Percentiles rank a stretch among this genome's conserved stretches.
Evolutionary conservation across 345 rosid genomes (phyloP).

Genomic region (Lagerstroemia speciosa): DNA sequence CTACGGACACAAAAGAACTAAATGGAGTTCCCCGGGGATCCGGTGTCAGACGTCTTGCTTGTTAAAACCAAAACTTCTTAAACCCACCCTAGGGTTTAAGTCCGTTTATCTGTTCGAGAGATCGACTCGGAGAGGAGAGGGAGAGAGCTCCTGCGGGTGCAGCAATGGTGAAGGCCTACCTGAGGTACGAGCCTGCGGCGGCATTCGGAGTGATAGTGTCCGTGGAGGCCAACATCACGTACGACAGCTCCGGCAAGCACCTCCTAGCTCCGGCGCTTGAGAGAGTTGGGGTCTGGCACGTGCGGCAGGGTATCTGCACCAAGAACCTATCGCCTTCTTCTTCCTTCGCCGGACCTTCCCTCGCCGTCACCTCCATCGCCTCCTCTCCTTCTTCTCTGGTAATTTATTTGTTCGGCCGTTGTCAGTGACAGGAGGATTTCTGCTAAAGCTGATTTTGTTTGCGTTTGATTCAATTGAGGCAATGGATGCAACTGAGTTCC

Average conservation of each 20-base stretch:
- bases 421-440: background rate
- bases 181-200: slow-evolving; percentile 37
- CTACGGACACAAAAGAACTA: too few relatives aligned
- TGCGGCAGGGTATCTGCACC: slow-evolving; percentile 76
- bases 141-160: background rate
- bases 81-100: slow-evolving; percentile 4
- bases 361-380: slow-evolving; percentile 34
- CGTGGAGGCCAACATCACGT: slow-evolving; percentile 32
- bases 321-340: slow-evolving; percentile 51
- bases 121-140: background rate
- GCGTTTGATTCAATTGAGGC: background rate
- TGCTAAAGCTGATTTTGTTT: background rate
- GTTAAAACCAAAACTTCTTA: background rate
- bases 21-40: too few relatives aligned
- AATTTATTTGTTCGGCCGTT: background rate
- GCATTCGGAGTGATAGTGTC: slow-evolving; percentile 40
- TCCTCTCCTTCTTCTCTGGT: slow-evolving; percentile 50
- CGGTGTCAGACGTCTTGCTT: too few relatives aligned
- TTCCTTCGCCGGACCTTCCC: slow-evolving; percentile 40
- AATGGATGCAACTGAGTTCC: background rate
- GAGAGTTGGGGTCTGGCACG: slow-evolving; percentile 83
- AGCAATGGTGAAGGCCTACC: slow-evolving; percentile 41
- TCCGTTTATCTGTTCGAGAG: background rate
- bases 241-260: slow-evolving; percentile 43
- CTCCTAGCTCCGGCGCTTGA: slow-evolving; percentile 78